Percentiles rank a stretch among this genome's conserved stretches.
phyloP scores from a whole-genome alignment of 2,329 filamentous ascomycete species.

The Talaromyces sp. region DNA sequence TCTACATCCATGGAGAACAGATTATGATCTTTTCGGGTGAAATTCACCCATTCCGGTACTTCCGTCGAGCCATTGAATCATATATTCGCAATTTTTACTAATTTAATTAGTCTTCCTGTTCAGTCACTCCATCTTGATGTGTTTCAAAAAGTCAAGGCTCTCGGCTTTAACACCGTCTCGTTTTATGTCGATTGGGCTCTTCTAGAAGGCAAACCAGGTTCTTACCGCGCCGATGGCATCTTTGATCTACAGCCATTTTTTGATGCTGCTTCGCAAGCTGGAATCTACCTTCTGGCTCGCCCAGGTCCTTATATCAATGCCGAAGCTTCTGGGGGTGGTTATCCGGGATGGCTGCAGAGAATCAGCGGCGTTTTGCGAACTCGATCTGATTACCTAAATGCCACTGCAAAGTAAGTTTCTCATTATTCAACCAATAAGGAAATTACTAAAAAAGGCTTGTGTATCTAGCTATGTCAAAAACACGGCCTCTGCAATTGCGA shows the following conservation, averaged over 20 bases:
- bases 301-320: constrained; percentile 75
- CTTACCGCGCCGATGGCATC: constrained; percentile 64
- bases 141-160: constrained; percentile 75
- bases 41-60: constrained; percentile 60
- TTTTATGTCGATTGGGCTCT: constrained; percentile 78
- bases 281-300: constrained; percentile 69
- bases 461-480: constrained; percentile 51
- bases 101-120: constrained; percentile 49
- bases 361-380: constrained; percentile 61
- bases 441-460: not conserved
- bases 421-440: not conserved
- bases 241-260: constrained; percentile 72
- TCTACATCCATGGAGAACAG: constrained; percentile 64
- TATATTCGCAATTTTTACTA: not conserved
- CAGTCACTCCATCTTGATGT: constrained; percentile 62
- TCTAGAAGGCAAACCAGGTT: constrained; percentile 65
- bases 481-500: constrained; percentile 62
- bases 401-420: constrained; percentile 56
- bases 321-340: constrained; percentile 69
- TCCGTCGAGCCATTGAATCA: not conserved
- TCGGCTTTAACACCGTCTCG: constrained; percentile 73
- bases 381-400: constrained; percentile 55
- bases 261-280: constrained; percentile 64
- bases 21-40: constrained; percentile 69
- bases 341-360: constrained; percentile 72